These are phyloP conservation scores for Prunus padus DNA, from an alignment of 306 rosid genomes.

Conservation along the genomic window DNA sequence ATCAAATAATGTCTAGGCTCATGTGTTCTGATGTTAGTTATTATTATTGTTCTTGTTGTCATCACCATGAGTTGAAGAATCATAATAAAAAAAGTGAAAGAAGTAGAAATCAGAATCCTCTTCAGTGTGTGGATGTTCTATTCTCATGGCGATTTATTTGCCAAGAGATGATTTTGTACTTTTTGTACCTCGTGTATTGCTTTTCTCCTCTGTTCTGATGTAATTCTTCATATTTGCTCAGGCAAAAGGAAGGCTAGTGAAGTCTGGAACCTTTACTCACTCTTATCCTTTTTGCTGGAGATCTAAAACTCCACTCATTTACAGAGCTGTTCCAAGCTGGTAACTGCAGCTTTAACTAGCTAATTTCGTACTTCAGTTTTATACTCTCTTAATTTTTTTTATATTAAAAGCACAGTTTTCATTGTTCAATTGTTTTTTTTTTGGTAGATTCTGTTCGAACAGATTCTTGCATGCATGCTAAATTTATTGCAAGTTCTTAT, in stretches of 20 bases:
- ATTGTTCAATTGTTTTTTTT: not conserved
- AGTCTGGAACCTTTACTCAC: constrained; percentile 72
- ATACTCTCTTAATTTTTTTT: not conserved
- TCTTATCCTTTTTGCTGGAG: constrained; percentile 94
- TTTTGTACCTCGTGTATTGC: not conserved
- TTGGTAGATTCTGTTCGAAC: not conserved
- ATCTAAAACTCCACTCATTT: constrained; percentile 90
- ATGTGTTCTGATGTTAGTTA: not conserved
- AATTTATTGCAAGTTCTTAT: not conserved
- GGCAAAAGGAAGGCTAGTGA: constrained; percentile 87
- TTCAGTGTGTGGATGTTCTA: not conserved
- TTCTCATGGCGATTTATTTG: too few species aligned
- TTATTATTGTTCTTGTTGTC: not conserved
- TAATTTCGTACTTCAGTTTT: not conserved
- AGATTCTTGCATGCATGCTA: not conserved
- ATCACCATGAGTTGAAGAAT: not conserved
- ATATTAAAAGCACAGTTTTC: not conserved
- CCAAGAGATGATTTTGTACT: not conserved
- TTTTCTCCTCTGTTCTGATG: constrained; percentile 16
- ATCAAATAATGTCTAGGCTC: not conserved
- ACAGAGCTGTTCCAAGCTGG: constrained; percentile 99
- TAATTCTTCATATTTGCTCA: constrained; percentile 37
- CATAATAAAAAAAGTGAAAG: not conserved
- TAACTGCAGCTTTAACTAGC: constrained; percentile 33
- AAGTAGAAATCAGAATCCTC: not conserved